Base-by-base conservation (phyloP, 768 basidiomycete genomes). In the Pleurotus giganteus region DNA sequence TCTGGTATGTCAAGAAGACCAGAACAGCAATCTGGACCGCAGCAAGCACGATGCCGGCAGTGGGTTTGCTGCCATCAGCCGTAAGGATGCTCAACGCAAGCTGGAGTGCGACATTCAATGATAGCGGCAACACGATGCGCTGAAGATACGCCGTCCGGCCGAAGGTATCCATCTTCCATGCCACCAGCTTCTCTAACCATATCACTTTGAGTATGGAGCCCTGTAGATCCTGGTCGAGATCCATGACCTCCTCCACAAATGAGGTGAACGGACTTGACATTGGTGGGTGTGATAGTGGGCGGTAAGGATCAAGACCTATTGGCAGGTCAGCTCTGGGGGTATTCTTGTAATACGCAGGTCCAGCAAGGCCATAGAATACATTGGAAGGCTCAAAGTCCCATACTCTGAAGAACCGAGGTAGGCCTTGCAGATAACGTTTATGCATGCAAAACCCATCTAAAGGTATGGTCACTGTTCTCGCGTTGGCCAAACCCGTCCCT, bases 91-190 rank as follows among this genome's bases (percentile, higher is more conserved):
- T 45, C 8, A 45, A 21, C 12, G 43, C 43, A 4, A 45, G 21
- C 24, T 45, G 43, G 8, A 45, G 17, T 23, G 43, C 43, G 6
- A 45, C 43, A 24, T 45, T 45, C 21, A 45, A 5, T 27, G 24
- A 21, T n/a, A 45, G 24, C 43, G 43, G 43, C 6, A 45, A 12
- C 7, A 17, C 43, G 5, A 45, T 9, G 21, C 43, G 43, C 43
- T 45, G 43, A 12, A 45, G 24, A 17, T 45, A 27, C 8, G n/a
- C n/a, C 19, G 26, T 9, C 13, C 26, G 43, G 13, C 21, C 43
- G 26, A 45, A 45, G 7, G 21, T 45, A 17, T 45, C 43, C 43
- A 45, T 45, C 43, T 45, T 45, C 43, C 43, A 45, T 12, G 43
- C 17, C 8, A 45, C 43, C 43, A 45, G 43, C 17, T 45, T 45